A percentile compares a stretch with the other conserved stretches of the same genome.
phyloP scores from a whole-genome alignment of 73 alveolate genomes.

The Uronychia binucleata region DNA sequence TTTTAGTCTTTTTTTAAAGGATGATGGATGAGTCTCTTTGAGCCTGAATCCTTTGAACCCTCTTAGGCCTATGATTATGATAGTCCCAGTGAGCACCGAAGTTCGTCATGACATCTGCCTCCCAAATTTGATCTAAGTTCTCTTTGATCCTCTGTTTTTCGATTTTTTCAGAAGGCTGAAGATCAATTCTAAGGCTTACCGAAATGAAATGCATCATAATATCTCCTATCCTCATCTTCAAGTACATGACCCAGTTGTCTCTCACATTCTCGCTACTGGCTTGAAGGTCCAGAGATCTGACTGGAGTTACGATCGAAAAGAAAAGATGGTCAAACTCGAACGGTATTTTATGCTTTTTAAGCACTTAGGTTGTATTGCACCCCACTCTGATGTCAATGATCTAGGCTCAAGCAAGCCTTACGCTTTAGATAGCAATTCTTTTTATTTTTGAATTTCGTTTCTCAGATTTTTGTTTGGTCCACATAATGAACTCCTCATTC shows the following conservation, averaged over 20 bases:
- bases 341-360: slow-evolving; percentile 64
- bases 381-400: slow-evolving; percentile 70
- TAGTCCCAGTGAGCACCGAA: slow-evolving; percentile 53
- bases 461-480: slow-evolving; percentile 3
- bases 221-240: slow-evolving; percentile 42
- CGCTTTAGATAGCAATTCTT: slow-evolving; percentile 27
- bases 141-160: slow-evolving; percentile 28
- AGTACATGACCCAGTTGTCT: slow-evolving; percentile 70
- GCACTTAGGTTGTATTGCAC: slow-evolving; percentile 52
- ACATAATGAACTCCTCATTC: slow-evolving; percentile 44
- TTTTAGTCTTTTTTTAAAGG: neutral
- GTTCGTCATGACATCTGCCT: slow-evolving; percentile 48
- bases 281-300: slow-evolving; percentile 62
- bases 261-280: slow-evolving; percentile 55
- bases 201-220: neutral
- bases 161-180: slow-evolving; percentile 14
- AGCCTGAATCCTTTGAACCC: neutral
- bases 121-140: slow-evolving; percentile 63
- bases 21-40: neutral
- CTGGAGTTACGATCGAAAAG: slow-evolving; percentile 62
- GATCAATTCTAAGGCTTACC: slow-evolving; percentile 14
- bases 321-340: slow-evolving; percentile 65
- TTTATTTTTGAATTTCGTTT: slow-evolving; percentile 31
- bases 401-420: slow-evolving; percentile 29
- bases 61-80: slow-evolving; percentile 40